Conservation (phyloP, 2,329 filamentous ascomycete species). For the Pyrenophora graminea region DNA sequence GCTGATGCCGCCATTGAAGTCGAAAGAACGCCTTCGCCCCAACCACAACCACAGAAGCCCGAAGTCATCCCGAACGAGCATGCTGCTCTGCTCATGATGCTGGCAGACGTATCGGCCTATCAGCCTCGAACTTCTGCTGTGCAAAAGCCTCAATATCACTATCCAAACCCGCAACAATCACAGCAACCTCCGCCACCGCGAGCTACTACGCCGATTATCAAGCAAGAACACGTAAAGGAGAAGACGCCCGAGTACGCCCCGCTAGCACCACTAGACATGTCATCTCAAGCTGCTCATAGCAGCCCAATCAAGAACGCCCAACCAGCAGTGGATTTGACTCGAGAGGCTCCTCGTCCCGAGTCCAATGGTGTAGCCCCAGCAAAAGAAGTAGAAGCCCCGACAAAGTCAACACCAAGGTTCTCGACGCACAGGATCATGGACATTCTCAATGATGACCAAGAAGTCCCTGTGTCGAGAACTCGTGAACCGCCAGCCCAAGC, state of each 20-base stretch:
- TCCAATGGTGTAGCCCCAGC: slow-evolving; percentile 9
- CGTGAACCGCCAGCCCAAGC: slow-evolving; percentile 22
- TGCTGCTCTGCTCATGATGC: slow-evolving; percentile 46
- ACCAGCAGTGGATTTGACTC: slow-evolving; percentile 3
- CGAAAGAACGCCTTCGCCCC: slow-evolving; percentile 37
- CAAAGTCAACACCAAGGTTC: slow-evolving; percentile 30
- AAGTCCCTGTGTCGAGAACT: slow-evolving; percentile 30
- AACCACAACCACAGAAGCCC: slow-evolving; percentile 14
- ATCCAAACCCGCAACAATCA: slow-evolving; percentile 11
- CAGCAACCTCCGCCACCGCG: slow-evolving; percentile 7
- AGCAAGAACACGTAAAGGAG: slow-evolving; percentile 19
- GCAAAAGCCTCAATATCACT: slow-evolving; percentile 3
- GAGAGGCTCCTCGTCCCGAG: slow-evolving; percentile 12
- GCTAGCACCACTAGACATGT: slow-evolving; percentile 16
- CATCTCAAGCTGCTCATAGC: slow-evolving; percentile 25
- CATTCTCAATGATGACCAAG: slow-evolving; percentile 43
- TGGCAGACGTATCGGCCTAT: slow-evolving; percentile 42
- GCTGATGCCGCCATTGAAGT: slow-evolving; percentile 42
- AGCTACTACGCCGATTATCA: slow-evolving; percentile 18
- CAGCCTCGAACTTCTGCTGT: slow-evolving; percentile 15
- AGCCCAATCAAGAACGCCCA: slow-evolving; percentile 21
- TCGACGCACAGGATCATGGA: slow-evolving; percentile 46
- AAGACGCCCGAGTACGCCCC: slow-evolving; percentile 24
- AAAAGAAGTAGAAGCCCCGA: slow-evolving; percentile 20
- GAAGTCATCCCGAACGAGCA: slow-evolving; percentile 48